Base-by-base conservation (phyloP, 176 grass and related monocot genomes). In the Musa troglodytarum region DNA sequence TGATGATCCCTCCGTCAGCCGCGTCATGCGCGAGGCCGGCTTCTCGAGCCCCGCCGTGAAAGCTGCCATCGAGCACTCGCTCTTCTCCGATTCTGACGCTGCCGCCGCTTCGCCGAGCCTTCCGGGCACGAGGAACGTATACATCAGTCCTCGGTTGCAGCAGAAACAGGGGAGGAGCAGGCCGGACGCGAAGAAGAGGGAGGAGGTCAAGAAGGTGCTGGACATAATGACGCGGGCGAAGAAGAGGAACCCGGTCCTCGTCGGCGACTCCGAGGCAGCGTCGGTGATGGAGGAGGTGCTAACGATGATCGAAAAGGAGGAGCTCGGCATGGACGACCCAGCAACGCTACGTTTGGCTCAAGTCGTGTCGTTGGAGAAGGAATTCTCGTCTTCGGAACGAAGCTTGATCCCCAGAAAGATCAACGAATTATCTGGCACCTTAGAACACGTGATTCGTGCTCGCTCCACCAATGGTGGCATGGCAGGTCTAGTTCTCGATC, bases 1-100 rank as follows among this genome's bases (percentile, higher is more conserved):
- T 19, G 78, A 80, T 56, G 78, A 80, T 50, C 78, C 78, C 69
- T 80, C 78, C 14, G 78, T 80, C 11, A 80, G 78, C 49, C 78
- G 78, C 55, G 78, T 80, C 78, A 80, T 80, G 78, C 78, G 78
- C 43, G 78, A 80, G 69, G 78, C 78, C 19, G 22, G 68, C 78
- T 80, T 80, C 58, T 80, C 78, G 16, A 63, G 54, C 78, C 59
- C 78, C 49, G 78, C 78, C 43, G 78, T 80, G 57, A 80, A 80
- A 49, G 55, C 78, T 43, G 23, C 69, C 78, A 64, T 73, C 57
- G 78, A 80, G 69, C 78, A 73, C 23, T 64, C 78, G 9, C 19
- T 73, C 49, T 53, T 22, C 22, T 57, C 72, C 22, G 12, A 52
- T 63, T 22, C 71, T 14, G 55, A 22, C 8, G 53, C 76, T 23